phyloP scores from a whole-genome alignment of 1,139 yeast species.

The Insectozyma bohioensis region DNA sequence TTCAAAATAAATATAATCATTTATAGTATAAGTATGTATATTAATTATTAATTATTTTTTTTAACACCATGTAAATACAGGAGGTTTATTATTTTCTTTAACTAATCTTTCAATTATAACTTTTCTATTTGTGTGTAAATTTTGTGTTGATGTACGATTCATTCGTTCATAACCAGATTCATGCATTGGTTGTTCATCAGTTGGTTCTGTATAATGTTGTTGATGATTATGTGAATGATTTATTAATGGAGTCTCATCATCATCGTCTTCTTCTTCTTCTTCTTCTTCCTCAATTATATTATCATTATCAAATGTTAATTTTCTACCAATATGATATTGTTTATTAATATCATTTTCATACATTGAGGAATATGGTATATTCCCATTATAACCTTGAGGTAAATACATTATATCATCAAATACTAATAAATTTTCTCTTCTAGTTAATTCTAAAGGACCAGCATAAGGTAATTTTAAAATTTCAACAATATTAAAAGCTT shows the following conservation, averaged over 20 bases:
- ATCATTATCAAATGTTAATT: no score
- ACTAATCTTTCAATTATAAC: slow-evolving; percentile 66
- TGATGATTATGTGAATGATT: slow-evolving; percentile 2
- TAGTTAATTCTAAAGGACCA: slow-evolving; percentile 68
- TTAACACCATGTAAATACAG: slow-evolving; percentile 72
- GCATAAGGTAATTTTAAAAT: slow-evolving; percentile 55
- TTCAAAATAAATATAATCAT: slow-evolving; percentile 16
- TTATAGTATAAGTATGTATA: not conserved
- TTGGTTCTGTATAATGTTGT: slow-evolving; percentile 2
- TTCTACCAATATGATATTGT: no score
- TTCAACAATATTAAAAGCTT: slow-evolving; percentile 75
- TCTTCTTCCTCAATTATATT: no score
- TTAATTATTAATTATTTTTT: not conserved
- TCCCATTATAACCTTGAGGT: slow-evolving; percentile 29
- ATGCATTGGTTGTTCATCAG: slow-evolving; percentile 7
- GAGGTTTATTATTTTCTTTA: slow-evolving; percentile 55
- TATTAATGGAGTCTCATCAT: slow-evolving; percentile 6
- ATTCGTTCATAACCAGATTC: slow-evolving; percentile 16
- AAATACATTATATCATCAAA: slow-evolving; percentile 64
- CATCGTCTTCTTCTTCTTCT: slow-evolving; percentile 4
- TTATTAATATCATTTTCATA: slow-evolving; percentile 10
- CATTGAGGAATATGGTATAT: slow-evolving; percentile 6
- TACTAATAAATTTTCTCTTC: slow-evolving; percentile 56
- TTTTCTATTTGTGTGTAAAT: slow-evolving; percentile 32
- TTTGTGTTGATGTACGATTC: slow-evolving; percentile 12